These are phyloP conservation scores for Alternaria arborescens DNA, from an alignment of 2,329 filamentous ascomycete species.

Conservation along the genomic window DNA sequence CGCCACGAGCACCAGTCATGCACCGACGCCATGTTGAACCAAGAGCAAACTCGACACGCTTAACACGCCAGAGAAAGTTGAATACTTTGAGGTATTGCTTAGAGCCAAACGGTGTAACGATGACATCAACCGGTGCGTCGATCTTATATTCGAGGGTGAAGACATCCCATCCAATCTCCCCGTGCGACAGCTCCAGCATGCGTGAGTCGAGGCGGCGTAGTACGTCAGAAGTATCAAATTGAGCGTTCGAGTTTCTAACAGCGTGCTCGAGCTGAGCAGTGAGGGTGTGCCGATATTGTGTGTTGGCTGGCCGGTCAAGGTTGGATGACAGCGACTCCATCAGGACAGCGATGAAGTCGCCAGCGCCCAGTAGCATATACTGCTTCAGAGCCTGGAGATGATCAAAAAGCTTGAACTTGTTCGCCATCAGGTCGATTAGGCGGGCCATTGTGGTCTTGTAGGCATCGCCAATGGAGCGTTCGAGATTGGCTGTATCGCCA, in stretches of 20 bases:
- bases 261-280: constrained; percentile 98
- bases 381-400: constrained; percentile 92
- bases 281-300: constrained; percentile 93
- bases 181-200: constrained; percentile 95
- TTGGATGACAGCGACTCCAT: constrained; percentile 97
- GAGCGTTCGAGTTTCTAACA: constrained; percentile 94
- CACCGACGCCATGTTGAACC: constrained; percentile 91
- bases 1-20: constrained; percentile 94
- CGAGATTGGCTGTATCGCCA: constrained; percentile 89
- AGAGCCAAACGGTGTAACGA: constrained; percentile 94
- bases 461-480: constrained; percentile 93
- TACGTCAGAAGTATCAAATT: constrained; percentile 92
- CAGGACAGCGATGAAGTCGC: constrained; percentile 94
- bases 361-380: constrained; percentile 92
- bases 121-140: constrained; percentile 93
- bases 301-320: constrained; percentile 92
- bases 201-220: constrained; percentile 92
- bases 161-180: constrained; percentile 98
- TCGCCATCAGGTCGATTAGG: constrained; percentile 89
- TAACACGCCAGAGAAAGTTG: constrained; percentile 98
- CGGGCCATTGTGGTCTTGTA: constrained; percentile 98
- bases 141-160: constrained; percentile 99
- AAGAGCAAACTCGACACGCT: constrained; percentile 94
- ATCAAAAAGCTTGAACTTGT: constrained; percentile 93
- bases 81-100: constrained; percentile 98